Evolutionary conservation across 495 filamentous ascomycete species (phyloP), one percentile per base, ranked within the genome.

Genomic region (Aspergillus cristatus): DNA sequence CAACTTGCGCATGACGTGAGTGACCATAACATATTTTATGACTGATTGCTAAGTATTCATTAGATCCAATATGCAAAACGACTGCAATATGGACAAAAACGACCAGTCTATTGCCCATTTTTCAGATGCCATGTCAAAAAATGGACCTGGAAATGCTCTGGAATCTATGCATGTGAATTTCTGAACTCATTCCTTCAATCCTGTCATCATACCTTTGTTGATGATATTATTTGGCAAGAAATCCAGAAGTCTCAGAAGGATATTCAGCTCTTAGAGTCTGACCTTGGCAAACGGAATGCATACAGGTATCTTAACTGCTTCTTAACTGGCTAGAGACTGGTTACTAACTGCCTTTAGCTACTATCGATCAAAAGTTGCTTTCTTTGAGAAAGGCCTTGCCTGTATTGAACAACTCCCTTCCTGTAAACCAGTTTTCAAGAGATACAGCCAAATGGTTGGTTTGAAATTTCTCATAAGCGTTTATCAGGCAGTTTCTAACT

Each of bases 141-240:
- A 37, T 45, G 28, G 37, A 26, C 32, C 1, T 40, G 32, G 37
- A 40, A 32, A 36, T 45, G 37, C 14, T 45, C 37, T 32, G 26
- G 37, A 5, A 35, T 40, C 17, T 26, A 14, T 35, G 8, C 20
- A 32, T 45, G 37, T 28, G 37, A 45, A 40, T 45, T 16, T 32
- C 4, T 45, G 18, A 31, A 8, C 3, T 14, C 18, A 18, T 24
- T n/a, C 11, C 17, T 40, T 12, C 12, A n/a, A 25, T 31, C 26
- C 6, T 40, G 12, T 24, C 24, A 44, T 35, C 36, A 43, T 28
- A 37, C 28, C 1, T 26, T 17, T 40, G 18, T 45, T 20, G 28
- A 45, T 45, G 32, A 45, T 16, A 18, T 0, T 2, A 18, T 11
- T 32, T 45, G 32, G 32, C 8, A 36, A 4, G 0, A 14, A 18